These are phyloP conservation scores for Candida krabiensis DNA, from an alignment of 805 yeast genomes.

Conservation along the genomic window DNA sequence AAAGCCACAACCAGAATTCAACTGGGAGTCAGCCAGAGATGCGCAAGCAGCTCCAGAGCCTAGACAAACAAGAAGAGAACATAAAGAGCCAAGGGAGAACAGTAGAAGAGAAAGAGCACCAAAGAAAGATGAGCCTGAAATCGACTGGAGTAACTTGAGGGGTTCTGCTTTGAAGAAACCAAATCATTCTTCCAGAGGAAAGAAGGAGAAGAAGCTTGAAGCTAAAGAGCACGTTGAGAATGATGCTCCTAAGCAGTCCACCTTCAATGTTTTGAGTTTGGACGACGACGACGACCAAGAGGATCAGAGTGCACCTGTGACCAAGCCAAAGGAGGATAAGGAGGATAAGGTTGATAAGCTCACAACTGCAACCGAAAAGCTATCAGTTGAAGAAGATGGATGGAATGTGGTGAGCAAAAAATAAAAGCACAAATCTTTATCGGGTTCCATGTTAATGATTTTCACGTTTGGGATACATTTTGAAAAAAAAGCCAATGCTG, in stretches of 20 bases:
- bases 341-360: constrained; percentile 24
- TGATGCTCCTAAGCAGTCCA: constrained; percentile 41
- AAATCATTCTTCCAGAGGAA: constrained; percentile 1
- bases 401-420: constrained; percentile 49
- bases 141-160: constrained; percentile 25
- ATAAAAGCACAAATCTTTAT: constrained; percentile 6
- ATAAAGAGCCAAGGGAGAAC: constrained; percentile 15
- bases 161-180: constrained; percentile 23
- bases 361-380: constrained; percentile 31
- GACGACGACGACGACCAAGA: constrained; percentile 54
- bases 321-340: background rate
- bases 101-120: constrained; percentile 9
- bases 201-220: constrained; percentile 4
- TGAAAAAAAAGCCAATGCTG: too few relatives aligned
- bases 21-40: constrained; percentile 45
- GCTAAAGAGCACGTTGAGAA: constrained; percentile 25
- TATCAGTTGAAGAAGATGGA: constrained; percentile 41
- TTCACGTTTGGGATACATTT: too few relatives aligned
- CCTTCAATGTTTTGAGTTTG: constrained; percentile 48
- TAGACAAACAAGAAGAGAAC: constrained; percentile 11
- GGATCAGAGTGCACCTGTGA: constrained; percentile 15
- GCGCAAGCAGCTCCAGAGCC: constrained; percentile 25
- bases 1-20: constrained; percentile 41
- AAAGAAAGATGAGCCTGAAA: constrained; percentile 15
- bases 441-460: too few relatives aligned